Base-by-base conservation (phyloP, 1,139 yeast species). In the Blastobotrys apis region DNA sequence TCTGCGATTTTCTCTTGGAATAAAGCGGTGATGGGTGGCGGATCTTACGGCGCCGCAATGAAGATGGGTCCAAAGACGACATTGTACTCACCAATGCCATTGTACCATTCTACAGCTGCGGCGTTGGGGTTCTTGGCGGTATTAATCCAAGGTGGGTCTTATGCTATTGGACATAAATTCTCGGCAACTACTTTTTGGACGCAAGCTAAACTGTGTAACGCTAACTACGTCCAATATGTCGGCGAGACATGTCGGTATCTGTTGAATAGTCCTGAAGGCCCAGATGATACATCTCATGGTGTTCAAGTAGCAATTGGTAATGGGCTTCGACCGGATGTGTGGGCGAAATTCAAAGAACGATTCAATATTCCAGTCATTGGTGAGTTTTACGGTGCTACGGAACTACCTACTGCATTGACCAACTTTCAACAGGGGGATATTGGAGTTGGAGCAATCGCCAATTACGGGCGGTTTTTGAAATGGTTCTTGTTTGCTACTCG, bases 1-100 rank as follows among this genome's bases (percentile, higher is more conserved):
- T 86, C 97, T 3, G 97, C 95, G 3, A 82, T 86, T 50, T 83
- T 90, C 80, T 82, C 94, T 3, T 88, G 97, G 96, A 74, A 87
- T 56, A 90, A 88, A 64, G 58, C 63, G 3, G 72, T 72, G 51
- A 71, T 84, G 70, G 95, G 95, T 0, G 71, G 87, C 1, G 66
- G 74, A 6, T 61, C 84, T 33, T 87, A 86, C 62, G 87, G 88
- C 1, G 73, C 74, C 52, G 81, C 85, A 43, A 77, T 84, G 72
- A 75, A 80, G 50, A 71, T 87, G 53, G 64, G 67, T n/a, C 52
- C 64, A 3, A 59, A 67, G 2, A 79, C 85, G 19, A 77, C 75
- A 9, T 81, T 87, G 5, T 84, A 84, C 66, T 85, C 96, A 0
- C 87, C 96, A 2, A 90, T 92, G 97, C 97, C 98, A 0, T 68